Conservation (phyloP, 1,284 basidiomycete species). For the Acaromyces ingoldii region DNA sequence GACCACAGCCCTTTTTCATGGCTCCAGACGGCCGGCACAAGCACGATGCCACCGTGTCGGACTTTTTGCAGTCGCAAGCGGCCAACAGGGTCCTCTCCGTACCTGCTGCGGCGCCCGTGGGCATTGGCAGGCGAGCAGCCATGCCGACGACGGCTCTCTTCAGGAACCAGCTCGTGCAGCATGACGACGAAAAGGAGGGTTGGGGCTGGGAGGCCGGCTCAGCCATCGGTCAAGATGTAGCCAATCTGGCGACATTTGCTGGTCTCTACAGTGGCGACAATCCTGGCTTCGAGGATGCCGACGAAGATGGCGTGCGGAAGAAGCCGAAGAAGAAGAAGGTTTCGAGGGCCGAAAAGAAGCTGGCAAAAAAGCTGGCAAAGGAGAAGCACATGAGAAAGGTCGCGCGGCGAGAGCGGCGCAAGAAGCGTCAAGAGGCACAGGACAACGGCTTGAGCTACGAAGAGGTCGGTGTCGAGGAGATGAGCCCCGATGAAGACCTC, state of each 20-base stretch:
- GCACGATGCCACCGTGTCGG: constrained; percentile 14
- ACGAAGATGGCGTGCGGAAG: constrained; percentile 17
- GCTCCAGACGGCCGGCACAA: constrained; percentile 20
- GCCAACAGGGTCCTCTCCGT: constrained; percentile 1
- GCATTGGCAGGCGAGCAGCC: constrained; percentile 44
- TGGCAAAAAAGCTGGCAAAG: constrained; percentile 28
- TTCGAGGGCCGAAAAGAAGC: constrained; percentile 17
- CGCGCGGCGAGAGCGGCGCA: constrained; percentile 26
- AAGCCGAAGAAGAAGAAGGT: constrained; percentile 13
- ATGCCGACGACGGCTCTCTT: constrained; percentile 45
- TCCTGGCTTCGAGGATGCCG: no score
- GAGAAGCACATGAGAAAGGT: constrained; percentile 33
- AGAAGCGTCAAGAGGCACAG: constrained; percentile 24
- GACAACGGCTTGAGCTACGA: constrained; percentile 25
- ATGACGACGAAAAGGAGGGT: constrained; percentile 46
- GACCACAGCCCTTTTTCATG: constrained; percentile 25
- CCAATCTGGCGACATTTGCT: no score
- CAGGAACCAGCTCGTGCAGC: constrained; percentile 45
- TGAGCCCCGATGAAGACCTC: constrained; percentile 41
- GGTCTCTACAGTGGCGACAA: no score
- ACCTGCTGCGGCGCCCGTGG: constrained; percentile 34
- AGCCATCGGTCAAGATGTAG: constrained; percentile 1
- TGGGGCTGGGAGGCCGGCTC: constrained; percentile 47
- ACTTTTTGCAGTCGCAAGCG: constrained; percentile 12
- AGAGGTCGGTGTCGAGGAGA: constrained; percentile 32